Evolutionary conservation across 2,329 filamentous ascomycete species (phyloP).

Genomic region (Aureobasidium musti): DNA sequence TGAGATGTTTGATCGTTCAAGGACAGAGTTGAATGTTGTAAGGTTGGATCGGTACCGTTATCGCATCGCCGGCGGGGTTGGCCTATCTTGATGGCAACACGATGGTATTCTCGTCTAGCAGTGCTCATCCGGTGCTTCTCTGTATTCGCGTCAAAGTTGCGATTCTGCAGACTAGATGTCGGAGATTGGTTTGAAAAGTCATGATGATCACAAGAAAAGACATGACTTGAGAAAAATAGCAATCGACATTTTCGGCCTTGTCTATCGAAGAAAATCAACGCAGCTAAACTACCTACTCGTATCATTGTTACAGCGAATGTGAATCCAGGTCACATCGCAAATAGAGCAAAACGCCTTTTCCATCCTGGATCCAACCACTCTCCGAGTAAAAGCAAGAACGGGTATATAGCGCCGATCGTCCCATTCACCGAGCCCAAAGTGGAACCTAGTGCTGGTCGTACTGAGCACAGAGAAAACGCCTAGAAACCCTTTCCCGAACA

Average conservation of each 20-base stretch:
- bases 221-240: neutral
- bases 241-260: neutral
- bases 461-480: slow-evolving; percentile 20
- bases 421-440: neutral
- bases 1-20: neutral
- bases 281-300: neutral
- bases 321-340: neutral
- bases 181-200: neutral
- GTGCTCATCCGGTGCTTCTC: neutral
- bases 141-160: no score
- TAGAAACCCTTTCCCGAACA: slow-evolving; percentile 7
- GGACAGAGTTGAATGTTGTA: neutral
- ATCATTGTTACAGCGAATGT: slow-evolving; percentile 6
- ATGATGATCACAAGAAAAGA: neutral
- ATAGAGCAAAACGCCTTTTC: slow-evolving; percentile 1
- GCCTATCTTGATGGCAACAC: slow-evolving; percentile 21
- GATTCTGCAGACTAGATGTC: neutral
- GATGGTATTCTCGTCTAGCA: neutral
- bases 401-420: slow-evolving; percentile 30
- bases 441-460: neutral
- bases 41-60: neutral
- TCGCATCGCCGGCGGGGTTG: slow-evolving; percentile 12
- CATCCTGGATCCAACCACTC: neutral
- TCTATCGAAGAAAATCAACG: slow-evolving; percentile 3
- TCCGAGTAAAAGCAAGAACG: slow-evolving; percentile 19